A percentile compares a stretch with the other conserved stretches of the same genome.
Evolutionary conservation across 306 rosid genomes (phyloP).

Genomic region (Dalbergia oliveri): DNA sequence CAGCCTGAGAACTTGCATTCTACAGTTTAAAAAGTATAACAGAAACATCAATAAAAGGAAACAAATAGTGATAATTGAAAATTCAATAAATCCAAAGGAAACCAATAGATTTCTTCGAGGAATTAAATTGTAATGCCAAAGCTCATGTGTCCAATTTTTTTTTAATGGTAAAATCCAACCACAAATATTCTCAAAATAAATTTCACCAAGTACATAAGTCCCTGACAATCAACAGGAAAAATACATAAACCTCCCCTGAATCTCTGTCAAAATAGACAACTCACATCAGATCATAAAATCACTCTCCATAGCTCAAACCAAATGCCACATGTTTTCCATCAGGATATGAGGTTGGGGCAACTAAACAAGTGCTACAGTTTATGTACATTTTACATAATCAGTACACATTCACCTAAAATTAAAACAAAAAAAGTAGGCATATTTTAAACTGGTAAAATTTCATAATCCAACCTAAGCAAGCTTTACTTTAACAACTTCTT

Average conservation of each 20-base stretch:
- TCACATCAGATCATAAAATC: not conserved
- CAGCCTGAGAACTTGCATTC: constrained; percentile 65
- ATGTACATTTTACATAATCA: not conserved
- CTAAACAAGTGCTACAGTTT: not conserved
- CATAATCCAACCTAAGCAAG: constrained; percentile 3
- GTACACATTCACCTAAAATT: not conserved
- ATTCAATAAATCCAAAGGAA: constrained; percentile 4
- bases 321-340: not conserved
- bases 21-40: constrained; percentile 46
- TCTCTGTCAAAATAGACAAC: constrained; percentile 7
- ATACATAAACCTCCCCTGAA: not conserved
- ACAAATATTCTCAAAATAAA: not conserved
- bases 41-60: constrained; percentile 28
- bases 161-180: too few species aligned
- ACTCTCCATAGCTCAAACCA: not conserved
- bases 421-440: not conserved
- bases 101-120: not conserved
- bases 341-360: not conserved
- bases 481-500: not conserved
- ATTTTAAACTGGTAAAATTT: not conserved
- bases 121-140: too few species aligned
- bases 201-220: not conserved
- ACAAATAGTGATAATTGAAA: constrained; percentile 28
- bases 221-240: not conserved
- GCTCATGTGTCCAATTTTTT: too few species aligned